phyloP scores from a whole-genome alignment of 2,329 filamentous ascomycete genomes.

The Cladosporium sp. region DNA sequence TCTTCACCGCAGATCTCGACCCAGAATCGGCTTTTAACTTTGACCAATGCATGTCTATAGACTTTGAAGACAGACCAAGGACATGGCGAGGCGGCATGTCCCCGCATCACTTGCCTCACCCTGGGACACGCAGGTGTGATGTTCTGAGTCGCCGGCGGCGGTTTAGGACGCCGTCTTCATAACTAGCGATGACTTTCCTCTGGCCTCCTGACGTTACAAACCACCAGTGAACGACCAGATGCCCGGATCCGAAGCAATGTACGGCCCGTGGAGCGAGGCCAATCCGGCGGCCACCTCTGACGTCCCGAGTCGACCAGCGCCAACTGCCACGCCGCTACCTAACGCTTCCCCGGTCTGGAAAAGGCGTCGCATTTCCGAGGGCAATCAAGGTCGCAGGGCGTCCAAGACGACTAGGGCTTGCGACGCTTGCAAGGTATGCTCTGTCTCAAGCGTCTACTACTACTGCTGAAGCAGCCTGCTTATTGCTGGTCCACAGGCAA shows the following conservation, averaged over 20 bases:
- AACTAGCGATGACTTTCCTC: background rate
- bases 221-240: background rate
- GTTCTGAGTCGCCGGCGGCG: background rate
- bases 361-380: slow-evolving; percentile 9
- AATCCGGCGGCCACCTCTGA: slow-evolving; percentile 2
- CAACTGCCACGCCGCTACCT: background rate
- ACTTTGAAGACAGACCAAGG: background rate
- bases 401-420: slow-evolving; percentile 13
- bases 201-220: background rate
- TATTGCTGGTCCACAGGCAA: background rate
- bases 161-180: background rate
- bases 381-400: slow-evolving; percentile 5
- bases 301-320: slow-evolving; percentile 1
- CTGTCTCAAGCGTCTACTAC: background rate
- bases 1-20: slow-evolving; percentile 4
- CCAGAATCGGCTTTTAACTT: background rate
- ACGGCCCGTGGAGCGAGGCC: background rate
- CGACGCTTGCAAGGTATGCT: slow-evolving; percentile 11
- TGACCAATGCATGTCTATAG: background rate
- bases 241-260: background rate
- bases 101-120: background rate
- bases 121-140: background rate
- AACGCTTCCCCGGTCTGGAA: slow-evolving; percentile 5
- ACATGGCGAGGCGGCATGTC: background rate
- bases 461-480: background rate